These are phyloP conservation scores for Baudoinia panamericana DNA, from an alignment of 495 filamentous ascomycete genomes.

Conservation along the genomic window DNA sequence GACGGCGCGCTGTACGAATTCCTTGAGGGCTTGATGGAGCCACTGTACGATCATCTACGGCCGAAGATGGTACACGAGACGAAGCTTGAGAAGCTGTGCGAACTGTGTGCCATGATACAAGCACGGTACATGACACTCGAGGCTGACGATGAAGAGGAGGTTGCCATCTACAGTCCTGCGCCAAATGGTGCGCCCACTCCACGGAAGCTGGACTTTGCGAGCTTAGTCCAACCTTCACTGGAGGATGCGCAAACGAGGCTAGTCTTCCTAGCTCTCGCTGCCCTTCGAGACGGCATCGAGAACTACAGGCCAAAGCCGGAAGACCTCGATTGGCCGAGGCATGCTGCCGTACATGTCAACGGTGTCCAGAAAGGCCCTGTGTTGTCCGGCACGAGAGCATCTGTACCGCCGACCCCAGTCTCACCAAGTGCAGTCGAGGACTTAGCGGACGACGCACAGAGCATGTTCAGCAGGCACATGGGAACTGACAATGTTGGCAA, in stretches of 20 bases:
- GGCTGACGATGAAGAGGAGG: conserved; percentile 40
- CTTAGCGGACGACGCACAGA: conserved; percentile 27
- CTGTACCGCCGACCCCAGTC: conserved; percentile 30
- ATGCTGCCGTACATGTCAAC: conserved; percentile 34
- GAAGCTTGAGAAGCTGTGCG: conserved; percentile 62
- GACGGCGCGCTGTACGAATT: conserved; percentile 58
- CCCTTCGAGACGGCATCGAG: conserved; percentile 58
- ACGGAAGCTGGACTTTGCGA: conserved; percentile 53
- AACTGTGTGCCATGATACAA: conserved; percentile 66
- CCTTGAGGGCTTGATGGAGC: conserved; percentile 58
- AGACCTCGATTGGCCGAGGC: conserved; percentile 53
- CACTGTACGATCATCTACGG: conserved; percentile 58
- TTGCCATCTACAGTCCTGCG: conserved; percentile 32
- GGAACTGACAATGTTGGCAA: background rate
- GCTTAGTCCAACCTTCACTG: conserved; percentile 52
- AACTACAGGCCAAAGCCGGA: conserved; percentile 53
- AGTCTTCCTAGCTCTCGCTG: conserved; percentile 55
- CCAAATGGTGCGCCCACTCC: conserved; percentile 14
- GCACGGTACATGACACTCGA: conserved; percentile 66
- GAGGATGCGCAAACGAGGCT: conserved; percentile 65
- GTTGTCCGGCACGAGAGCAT: conserved; percentile 29
- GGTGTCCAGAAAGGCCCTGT: conserved; percentile 22
- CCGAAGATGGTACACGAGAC: conserved; percentile 60
- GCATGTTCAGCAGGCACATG: conserved; percentile 25
- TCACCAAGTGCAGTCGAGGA: conserved; percentile 31